These are phyloP conservation scores for Xylaria polymorpha DNA, from an alignment of 2,329 filamentous ascomycete species.

Conservation along the genomic window DNA sequence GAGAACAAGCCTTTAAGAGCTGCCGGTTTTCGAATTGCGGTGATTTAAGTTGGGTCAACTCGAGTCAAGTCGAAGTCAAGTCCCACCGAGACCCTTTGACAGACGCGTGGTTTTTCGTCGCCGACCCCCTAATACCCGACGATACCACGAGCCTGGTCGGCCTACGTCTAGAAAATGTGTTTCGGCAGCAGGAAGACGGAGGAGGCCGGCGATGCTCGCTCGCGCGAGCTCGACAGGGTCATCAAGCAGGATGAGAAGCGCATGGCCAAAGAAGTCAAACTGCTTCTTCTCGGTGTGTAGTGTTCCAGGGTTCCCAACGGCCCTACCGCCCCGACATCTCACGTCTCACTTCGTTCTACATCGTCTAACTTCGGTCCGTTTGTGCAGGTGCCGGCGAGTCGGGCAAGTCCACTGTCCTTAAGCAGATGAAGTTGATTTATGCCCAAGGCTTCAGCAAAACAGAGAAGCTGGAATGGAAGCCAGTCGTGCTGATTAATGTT, in stretches of 20 bases:
- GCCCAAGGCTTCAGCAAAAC: slow-evolving; percentile 88
- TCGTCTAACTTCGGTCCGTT: slow-evolving; percentile 43
- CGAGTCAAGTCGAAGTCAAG: slow-evolving; percentile 1
- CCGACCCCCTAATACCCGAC: slow-evolving; percentile 9
- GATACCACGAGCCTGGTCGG: slow-evolving; percentile 27
- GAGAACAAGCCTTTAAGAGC: slow-evolving; percentile 6
- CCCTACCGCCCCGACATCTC: slow-evolving; percentile 38
- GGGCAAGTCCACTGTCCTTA: slow-evolving; percentile 95
- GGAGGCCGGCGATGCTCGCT: slow-evolving; percentile 64
- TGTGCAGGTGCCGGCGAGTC: slow-evolving; percentile 88
- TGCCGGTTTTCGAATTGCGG: not conserved
- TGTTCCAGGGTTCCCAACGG: slow-evolving; percentile 28
- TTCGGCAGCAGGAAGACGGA: slow-evolving; percentile 68
- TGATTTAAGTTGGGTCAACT: slow-evolving; percentile 21
- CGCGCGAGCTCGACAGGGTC: slow-evolving; percentile 84
- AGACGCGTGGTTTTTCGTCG: slow-evolving; percentile 21
- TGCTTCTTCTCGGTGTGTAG: slow-evolving; percentile 85
- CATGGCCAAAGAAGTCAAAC: slow-evolving; percentile 89
- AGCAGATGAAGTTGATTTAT: slow-evolving; percentile 99
- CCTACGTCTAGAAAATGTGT: slow-evolving; percentile 62
- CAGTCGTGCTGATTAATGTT: slow-evolving; percentile 95
- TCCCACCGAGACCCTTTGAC: slow-evolving; percentile 14
- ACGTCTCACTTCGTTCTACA: slow-evolving; percentile 37
- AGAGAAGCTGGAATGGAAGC: slow-evolving; percentile 93
- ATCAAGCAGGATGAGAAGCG: slow-evolving; percentile 90